Base-by-base conservation (phyloP, 2,329 filamentous ascomycete species). In the Septoria linicola region DNA sequence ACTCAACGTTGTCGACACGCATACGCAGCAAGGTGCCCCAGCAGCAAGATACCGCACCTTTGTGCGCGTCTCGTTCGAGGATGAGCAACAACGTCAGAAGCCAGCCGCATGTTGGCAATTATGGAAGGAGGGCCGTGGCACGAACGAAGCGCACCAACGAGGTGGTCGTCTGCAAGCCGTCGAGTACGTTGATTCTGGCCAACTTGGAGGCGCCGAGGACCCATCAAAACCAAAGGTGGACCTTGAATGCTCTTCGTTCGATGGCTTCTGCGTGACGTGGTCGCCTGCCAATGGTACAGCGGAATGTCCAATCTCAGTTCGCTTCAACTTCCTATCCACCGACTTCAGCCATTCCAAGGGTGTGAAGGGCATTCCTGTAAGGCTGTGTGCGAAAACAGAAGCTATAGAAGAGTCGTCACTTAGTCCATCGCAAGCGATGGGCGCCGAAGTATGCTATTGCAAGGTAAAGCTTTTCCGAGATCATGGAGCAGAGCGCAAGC, bases 291-390 rank as follows among this genome's bases (percentile, higher is more conserved):
- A 89, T 0, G 85, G 83, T 3, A 71, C 80, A 35, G 85, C 84
- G 41, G 90, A 96, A 63, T 93, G 90, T 68, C 88, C 84, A 41
- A 83, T 99, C 49, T 87, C 90, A 7, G 89, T 97, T 10, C 88
- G 93, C 39, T 99, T 97, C 78, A 99, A 99, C 73, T 99, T 99
- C 67, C 77, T 99, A 0, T 99, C 93, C 0, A 99, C 93, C 7
- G 93, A 99, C 68, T 99, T 97, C 68, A 97, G 92, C 69, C 93
- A 97, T 67, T 97, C 93, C 8, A 99, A 99, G 67, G 93, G 93
- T 39, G 93, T 99, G 41, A 99, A 97, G 72, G 93, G 93, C 30
- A 96, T 97, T 59, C 92, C 93, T 0, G 91, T 99, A 3, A 79
- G 93, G 49, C 79, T 97, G 0, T 97, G 92, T 69, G 84, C 91